Conservation (phyloP, 2,329 filamentous ascomycete genomes). For the Fusarium fracticaudum region DNA sequence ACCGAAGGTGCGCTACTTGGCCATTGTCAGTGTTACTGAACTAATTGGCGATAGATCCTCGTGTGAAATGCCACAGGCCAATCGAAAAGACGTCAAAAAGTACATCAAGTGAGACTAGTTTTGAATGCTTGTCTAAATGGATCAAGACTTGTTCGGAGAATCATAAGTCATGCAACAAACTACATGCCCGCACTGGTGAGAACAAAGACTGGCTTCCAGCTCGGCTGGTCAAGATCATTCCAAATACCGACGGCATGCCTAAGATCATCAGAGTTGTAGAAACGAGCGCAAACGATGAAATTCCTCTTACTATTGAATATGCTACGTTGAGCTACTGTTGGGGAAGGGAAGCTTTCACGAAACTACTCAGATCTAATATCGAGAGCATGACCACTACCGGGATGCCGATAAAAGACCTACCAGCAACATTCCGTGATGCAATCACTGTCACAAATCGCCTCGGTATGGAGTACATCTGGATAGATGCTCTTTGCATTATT, state of each 20-base stretch:
- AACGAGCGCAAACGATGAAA: accelerated
- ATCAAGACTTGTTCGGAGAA: not conserved
- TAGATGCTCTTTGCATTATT: constrained; percentile 4
- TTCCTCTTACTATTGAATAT: not conserved
- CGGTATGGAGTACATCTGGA: not conserved
- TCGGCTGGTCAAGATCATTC: not conserved
- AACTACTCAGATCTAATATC: not conserved
- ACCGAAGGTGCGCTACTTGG: not conserved
- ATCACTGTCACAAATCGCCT: not conserved
- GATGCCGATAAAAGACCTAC: not conserved
- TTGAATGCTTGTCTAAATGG: not conserved
- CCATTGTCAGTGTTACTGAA: accelerated
- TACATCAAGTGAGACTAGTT: not conserved
- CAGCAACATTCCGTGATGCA: not conserved
- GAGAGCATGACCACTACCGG: not conserved
- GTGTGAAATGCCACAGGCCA: not conserved
- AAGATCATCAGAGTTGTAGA: not conserved
- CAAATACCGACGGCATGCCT: not conserved
- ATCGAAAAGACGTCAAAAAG: not conserved
- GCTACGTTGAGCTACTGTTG: not conserved
- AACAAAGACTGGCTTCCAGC: not conserved
- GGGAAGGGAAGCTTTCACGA: not conserved
- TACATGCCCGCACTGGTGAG: not conserved
- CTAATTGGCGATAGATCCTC: not conserved
- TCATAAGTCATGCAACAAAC: not conserved